Conservation (phyloP, 768 basidiomycete genomes). For the Suillus subalutaceus region DNA sequence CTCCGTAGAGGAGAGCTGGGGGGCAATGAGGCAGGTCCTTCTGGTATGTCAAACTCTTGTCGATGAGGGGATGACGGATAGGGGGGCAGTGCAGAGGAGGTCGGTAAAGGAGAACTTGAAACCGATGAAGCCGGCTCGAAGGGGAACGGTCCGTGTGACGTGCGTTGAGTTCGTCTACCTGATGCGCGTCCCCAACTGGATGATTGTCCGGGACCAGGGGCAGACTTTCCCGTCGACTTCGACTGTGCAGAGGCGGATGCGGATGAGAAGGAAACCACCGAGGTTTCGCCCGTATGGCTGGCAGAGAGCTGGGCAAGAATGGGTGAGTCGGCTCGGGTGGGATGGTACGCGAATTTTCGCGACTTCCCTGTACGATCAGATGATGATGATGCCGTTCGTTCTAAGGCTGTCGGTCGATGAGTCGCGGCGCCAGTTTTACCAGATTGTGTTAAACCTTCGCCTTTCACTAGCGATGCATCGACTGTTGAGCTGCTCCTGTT, state of each 20-base stretch:
- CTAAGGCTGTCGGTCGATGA: constrained; percentile 19
- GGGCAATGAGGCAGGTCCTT: constrained; percentile 17
- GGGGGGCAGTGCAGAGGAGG: constrained; percentile 21
- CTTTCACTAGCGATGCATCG: constrained; percentile 15
- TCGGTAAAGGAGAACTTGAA: constrained; percentile 37
- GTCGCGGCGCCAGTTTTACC: constrained; percentile 15
- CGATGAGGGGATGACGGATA: constrained; percentile 13
- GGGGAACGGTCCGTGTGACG: constrained; percentile 62
- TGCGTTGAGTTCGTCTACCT: constrained; percentile 41
- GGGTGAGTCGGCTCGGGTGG: constrained; percentile 23
- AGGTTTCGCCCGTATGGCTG: constrained; percentile 40
- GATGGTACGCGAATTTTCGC: constrained; percentile 12
- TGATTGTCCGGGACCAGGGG: constrained; percentile 40
- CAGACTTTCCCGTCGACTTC: constrained; percentile 36
- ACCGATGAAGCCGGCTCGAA: constrained; percentile 72
- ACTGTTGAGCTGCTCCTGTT: constrained; percentile 33
- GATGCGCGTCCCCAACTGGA: constrained; percentile 64
- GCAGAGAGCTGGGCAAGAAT: constrained; percentile 32
- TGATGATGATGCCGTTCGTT: constrained; percentile 31
- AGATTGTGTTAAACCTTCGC: constrained; percentile 11
- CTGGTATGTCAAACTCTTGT: constrained; percentile 8
- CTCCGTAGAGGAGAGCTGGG: constrained; percentile 30
- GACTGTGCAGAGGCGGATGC: constrained; percentile 39
- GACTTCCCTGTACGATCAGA: constrained; percentile 23
- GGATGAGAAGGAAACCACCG: constrained; percentile 35